Base-by-base conservation (phyloP, 1,284 basidiomycete genomes). In the Trichosporon sp. region DNA sequence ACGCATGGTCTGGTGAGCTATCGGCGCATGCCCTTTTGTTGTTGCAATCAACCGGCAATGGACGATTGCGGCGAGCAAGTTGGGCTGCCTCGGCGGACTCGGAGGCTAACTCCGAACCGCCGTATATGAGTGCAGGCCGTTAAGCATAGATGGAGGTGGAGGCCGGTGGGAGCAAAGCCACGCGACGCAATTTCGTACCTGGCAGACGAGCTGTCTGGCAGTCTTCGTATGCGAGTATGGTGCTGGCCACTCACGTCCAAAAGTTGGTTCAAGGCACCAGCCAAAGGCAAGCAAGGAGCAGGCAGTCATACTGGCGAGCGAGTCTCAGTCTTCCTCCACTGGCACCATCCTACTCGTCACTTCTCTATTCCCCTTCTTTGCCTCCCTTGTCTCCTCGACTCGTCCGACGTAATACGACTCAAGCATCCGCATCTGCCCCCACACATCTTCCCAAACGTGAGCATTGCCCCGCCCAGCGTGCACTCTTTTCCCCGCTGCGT, bases 1-100 rank as follows among this genome's bases (percentile, higher is more conserved):
- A 60, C 79, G 75, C 80, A 81, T 81, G 38, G 8, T 62, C 34
- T 60, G 53, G 23, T 27, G 29, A 31, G 64, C 29, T 32, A 29
- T 60, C 56, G 56, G 29, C 25, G 25, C 53, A 29, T 27, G 29
- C 12, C 53, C n/a, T n/a, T 18, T 32, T 60, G 53, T 27, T 66
- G 34, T 56, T 32, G 25, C 21, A 23, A 58, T 58, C 12, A 13
- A 58, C 53, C 53, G 56, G 56, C 27, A 32, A 60, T 60, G 56
- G 12, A 29, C 15, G 15, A 7, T 18, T n/a, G 13, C 56, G 56
- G 29, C 2, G 27, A n/a, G 27, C 56, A 60, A 31, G 27, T 15
- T 18, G 27, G 29, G 1, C 56, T 31, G 56, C 27, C 56, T 60
- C 27, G 29, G 12, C 27, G 51, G 32, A 35, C 13, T 21, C n/a